These are phyloP conservation scores for Penicillium hordei DNA, from an alignment of 2,329 filamentous ascomycete species.

Conservation along the genomic window DNA sequence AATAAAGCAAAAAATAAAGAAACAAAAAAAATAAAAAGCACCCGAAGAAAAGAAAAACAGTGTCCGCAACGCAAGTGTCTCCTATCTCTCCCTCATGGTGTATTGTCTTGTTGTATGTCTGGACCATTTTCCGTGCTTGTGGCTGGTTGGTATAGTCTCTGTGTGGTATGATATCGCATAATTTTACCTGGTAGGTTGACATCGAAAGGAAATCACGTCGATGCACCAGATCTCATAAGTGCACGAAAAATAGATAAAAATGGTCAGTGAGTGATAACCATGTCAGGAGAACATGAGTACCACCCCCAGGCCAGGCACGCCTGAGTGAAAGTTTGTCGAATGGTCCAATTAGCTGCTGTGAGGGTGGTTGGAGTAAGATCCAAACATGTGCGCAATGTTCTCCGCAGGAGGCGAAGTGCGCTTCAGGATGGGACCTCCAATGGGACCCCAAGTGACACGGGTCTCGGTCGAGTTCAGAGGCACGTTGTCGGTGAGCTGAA, in stretches of 20 bases:
- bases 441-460: conserved; percentile 1
- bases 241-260: background rate
- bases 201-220: background rate
- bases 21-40: background rate
- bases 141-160: background rate
- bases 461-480: background rate
- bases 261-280: background rate
- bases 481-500: background rate
- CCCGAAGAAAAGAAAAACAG: background rate
- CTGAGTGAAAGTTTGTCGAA: background rate
- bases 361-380: background rate
- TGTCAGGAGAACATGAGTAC: background rate
- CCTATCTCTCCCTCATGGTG: background rate
- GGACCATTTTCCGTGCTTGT: background rate
- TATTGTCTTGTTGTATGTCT: background rate
- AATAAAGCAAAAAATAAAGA: background rate
- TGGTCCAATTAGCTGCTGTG: background rate
- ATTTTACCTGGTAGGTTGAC: background rate
- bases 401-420: background rate
- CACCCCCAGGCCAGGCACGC: background rate
- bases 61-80: background rate
- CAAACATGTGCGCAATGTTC: background rate
- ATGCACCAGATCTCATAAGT: conserved; percentile 1
- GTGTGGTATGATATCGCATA: background rate
- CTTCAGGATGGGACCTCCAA: conserved; percentile 5